phyloP scores from a whole-genome alignment of 805 yeast species.

The Yamadazyma sp. region DNA sequence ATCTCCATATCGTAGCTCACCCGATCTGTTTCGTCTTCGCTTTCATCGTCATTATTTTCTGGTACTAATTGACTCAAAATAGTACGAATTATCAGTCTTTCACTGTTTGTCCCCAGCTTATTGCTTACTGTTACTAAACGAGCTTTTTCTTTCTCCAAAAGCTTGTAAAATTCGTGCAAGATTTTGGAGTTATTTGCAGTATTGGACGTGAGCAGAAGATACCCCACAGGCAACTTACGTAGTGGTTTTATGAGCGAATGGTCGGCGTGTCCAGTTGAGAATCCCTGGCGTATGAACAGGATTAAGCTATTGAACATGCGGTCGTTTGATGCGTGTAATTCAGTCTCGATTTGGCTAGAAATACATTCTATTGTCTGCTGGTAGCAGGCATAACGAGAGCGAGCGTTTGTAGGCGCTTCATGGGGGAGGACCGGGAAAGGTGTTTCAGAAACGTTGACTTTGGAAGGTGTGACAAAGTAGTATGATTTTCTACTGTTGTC shows the following conservation, averaged over 20 bases:
- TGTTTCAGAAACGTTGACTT: background rate
- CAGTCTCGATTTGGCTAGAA: constrained; percentile 2
- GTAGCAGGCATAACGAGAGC: background rate
- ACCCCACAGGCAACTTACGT: constrained; percentile 30
- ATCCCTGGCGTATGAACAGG: constrained; percentile 1
- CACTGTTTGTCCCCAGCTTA: constrained; percentile 29
- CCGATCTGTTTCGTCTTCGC: constrained; percentile 18
- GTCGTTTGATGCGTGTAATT: constrained; percentile 18
- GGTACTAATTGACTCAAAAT: constrained; percentile 28
- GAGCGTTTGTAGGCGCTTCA: background rate
- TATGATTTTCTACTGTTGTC: constrained; percentile 33
- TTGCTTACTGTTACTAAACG: constrained; percentile 30
- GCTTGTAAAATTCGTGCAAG: constrained; percentile 31
- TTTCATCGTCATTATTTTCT: constrained; percentile 7
- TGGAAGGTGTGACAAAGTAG: constrained; percentile 23
- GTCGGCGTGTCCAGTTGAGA: background rate
- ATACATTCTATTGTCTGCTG: background rate
- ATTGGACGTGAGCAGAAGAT: constrained; percentile 38
- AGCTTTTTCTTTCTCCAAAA: constrained; percentile 13
- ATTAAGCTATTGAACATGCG: constrained; percentile 27
- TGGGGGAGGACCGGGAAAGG: background rate
- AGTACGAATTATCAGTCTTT: constrained; percentile 34
- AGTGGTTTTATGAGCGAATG: constrained; percentile 1
- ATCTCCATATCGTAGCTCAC: constrained; percentile 37
- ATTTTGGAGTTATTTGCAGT: constrained; percentile 41